Base-by-base conservation (phyloP, 352 stramenopile species). In the Phytopythium boreale region DNA sequence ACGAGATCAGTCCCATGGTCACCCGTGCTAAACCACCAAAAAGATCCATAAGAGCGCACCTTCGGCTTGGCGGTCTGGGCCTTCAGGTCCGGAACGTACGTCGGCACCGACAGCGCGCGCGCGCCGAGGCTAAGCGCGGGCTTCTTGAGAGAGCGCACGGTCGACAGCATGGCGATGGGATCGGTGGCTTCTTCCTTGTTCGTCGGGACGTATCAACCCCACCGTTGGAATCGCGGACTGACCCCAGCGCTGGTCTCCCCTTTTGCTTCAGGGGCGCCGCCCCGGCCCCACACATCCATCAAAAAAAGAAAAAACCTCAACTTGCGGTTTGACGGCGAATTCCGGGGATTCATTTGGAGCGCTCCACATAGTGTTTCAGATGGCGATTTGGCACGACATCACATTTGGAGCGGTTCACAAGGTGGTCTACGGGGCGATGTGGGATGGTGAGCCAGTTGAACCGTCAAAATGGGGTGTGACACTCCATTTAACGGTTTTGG, bases 51-150 rank as follows among this genome's bases (percentile, higher is more conserved):
- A n/a, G n/a, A n/a, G 39, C 76, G 62, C 59, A 94, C 85, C 83
- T 94, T 94, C 47, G 83, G 78, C 79, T 90, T 88, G 50, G 62
- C 64, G 36, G 77, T 74, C 69, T 89, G 80, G 9, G 88, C 68
- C 82, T 94, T 94, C 56, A 94, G 80, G 70, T 92, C 79, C 10
- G 80, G 78, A 12, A 71, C 70, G 56, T 68, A 80, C 34, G 79
- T 63, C 29, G 75, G 72, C 36, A 88, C 76, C 43, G 80, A 78
- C 31, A 94, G 75, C 62, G 82, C 75, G 55, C 85, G 85, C 62
- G 76, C 61, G 58, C 78, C 83, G 51, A 62, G 70, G 66, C 67
- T 63, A 41, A 70, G 60, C 58, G 83, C 72, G 31, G 70, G 66
- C 59, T 76, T 82, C 39, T 75, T 63, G 31, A 77, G 61, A 29